Evolutionary conservation across 2,329 filamentous ascomycete species (phyloP), one percentile per base, ranked within the genome.

Genomic region (Trichoderma hamatum): DNA sequence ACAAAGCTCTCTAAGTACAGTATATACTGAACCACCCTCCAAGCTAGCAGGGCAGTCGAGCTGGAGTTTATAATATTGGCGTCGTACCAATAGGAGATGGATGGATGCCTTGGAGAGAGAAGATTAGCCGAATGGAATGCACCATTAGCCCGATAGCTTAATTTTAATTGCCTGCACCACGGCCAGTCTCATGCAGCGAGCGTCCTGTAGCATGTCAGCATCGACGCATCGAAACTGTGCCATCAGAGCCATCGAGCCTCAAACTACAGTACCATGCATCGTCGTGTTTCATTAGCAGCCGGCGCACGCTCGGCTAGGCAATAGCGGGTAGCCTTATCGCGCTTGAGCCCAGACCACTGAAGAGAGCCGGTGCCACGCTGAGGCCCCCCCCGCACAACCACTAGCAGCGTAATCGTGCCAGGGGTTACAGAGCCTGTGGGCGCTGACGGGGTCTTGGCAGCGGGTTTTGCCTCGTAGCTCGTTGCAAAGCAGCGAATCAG

Each of bases 401-500:
- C 63, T 58, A 58, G 63, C 63, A 56, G 49, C 49, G 52, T 46
- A 66, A 58, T 66, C 63, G 28, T n/a, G 63, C 39, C 63, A 66
- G 63, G 63, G 63, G 63, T 34, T 43, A 66, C 52, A 58, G 52
- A 56, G 63, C 34, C 11, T 21, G 39, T 66, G 52, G 63, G 63
- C 54, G 46, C 46, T 49, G 46, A 49, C 46, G n/a, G 46, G 26
- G 63, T 58, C 63, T 66, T 56, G 52, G 63, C 63, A 58, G 34
- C 21, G 32, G 34, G 10, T 56, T 66, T 66, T 58, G 46, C 30
- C 30, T 30, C 30, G 30, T 30, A 30, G 30, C 52, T 52, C 34
- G 52, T 36, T 46, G 62, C 49, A 36, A 64, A 36, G 49, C 46
- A 28, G 30, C 63, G 63, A 66, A 66, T 66, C 63, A 66, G 30